These are phyloP conservation scores for Capsicum baccatum DNA, from an alignment of 257 asterid species.

Conservation along the genomic window DNA sequence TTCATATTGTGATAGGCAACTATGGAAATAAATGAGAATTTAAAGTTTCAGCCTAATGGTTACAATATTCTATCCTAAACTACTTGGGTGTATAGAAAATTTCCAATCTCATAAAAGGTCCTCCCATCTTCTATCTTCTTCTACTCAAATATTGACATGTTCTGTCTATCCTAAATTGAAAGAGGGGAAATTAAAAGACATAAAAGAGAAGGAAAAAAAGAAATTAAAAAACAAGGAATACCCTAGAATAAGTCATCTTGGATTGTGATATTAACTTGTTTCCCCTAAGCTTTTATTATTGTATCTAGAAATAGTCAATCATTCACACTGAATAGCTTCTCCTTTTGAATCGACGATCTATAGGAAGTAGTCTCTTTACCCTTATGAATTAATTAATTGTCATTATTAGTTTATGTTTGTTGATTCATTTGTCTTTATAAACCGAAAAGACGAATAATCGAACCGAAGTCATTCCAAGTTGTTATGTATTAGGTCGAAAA, in stretches of 20 bases:
- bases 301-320: not conserved
- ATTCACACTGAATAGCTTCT: not conserved
- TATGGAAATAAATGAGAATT: slow-evolving; percentile 5
- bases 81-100: not conserved
- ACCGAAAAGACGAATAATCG: too few species aligned
- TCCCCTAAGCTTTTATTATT: not conserved
- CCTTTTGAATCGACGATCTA: not conserved
- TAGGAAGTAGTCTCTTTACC: accelerated
- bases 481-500: too few species aligned
- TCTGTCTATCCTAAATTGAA: not conserved
- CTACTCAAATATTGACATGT: not conserved
- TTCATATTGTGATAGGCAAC: slow-evolving; percentile 9
- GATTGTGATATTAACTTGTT: slow-evolving; percentile 13
- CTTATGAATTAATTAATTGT: too few species aligned
- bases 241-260: not conserved
- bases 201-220: not conserved
- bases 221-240: not conserved
- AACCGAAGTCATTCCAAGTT: too few species aligned
- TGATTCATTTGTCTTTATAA: too few species aligned
- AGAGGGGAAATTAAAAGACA: not conserved
- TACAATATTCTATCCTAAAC: not conserved
- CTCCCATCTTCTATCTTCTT: not conserved
- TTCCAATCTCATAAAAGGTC: not conserved
- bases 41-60: not conserved
- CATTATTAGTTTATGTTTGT: too few species aligned